A percentile compares a stretch with the other conserved stretches of the same genome.
These are phyloP conservation scores for Tilletia setariae DNA, from an alignment of 1,284 basidiomycete genomes.

Conservation along the genomic window DNA sequence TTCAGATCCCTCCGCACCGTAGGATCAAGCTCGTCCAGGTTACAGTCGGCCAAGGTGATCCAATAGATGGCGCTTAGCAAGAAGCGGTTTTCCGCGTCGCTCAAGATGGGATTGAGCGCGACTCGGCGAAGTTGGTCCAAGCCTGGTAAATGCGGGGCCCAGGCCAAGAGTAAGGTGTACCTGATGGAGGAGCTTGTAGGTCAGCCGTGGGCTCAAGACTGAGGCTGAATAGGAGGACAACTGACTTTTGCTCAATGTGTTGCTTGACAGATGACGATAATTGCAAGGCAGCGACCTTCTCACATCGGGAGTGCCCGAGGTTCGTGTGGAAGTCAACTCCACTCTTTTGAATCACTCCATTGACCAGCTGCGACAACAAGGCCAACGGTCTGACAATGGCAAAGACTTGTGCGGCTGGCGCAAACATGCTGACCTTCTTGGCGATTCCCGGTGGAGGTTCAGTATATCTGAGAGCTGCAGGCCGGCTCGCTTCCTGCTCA, in stretches of 20 bases:
- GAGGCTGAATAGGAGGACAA: not conserved
- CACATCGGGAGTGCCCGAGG: not conserved
- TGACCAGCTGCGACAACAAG: not conserved
- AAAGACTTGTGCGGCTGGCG: not conserved
- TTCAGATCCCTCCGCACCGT: not conserved
- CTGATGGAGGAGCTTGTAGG: not conserved
- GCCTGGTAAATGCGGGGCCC: not conserved
- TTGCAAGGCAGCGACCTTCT: not conserved
- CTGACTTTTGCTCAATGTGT: constrained; percentile 1
- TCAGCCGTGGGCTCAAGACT: not conserved
- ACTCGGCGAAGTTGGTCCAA: not conserved
- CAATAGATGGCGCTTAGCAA: not conserved
- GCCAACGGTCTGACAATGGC: not conserved
- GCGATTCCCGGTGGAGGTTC: not conserved
- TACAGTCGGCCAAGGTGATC: not conserved
- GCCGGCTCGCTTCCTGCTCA: not conserved
- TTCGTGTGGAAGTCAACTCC: not conserved
- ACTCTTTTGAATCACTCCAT: constrained; percentile 3
- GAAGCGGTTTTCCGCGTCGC: not conserved
- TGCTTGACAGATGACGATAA: not conserved
- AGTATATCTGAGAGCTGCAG: too few species aligned
- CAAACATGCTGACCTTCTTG: not conserved
- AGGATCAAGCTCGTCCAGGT: not conserved
- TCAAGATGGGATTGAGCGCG: not conserved
- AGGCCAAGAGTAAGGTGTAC: not conserved